These are phyloP conservation scores for Vigna radiata DNA, from an alignment of 306 rosid genomes.

Conservation along the genomic window DNA sequence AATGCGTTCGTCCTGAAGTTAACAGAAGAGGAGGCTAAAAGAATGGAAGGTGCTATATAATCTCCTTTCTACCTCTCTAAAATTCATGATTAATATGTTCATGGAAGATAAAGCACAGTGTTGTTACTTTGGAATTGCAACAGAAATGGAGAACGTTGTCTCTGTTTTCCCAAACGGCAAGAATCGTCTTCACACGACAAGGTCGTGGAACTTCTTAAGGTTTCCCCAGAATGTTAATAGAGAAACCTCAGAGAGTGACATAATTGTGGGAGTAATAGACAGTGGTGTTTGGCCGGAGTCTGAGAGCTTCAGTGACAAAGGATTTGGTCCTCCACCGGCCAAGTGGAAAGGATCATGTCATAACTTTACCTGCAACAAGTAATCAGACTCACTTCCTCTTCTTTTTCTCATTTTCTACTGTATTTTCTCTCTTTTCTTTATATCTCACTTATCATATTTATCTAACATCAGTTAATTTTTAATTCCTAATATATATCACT, in stretches of 20 bases:
- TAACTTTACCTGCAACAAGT: conserved; percentile 62
- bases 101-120: background rate
- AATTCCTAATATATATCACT: no score
- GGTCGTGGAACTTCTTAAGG: conserved; percentile 60
- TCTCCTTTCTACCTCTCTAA: background rate
- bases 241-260: conserved; percentile 34
- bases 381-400: background rate
- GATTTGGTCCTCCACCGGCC: conserved; percentile 55
- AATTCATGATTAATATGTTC: background rate
- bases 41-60: conserved; percentile 37
- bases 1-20: conserved; percentile 52
- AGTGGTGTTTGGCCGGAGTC: conserved; percentile 58
- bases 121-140: background rate
- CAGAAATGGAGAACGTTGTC: conserved; percentile 48
- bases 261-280: conserved; percentile 56
- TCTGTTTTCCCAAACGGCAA: conserved; percentile 45
- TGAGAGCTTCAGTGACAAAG: conserved; percentile 55
- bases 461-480: no score
- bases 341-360: conserved; percentile 61
- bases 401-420: background rate
- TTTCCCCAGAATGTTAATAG: conserved; percentile 19
- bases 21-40: conserved; percentile 47
- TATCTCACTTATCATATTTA: no score
- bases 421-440: no score
- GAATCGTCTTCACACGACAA: conserved; percentile 45